Evolutionary conservation across 2,329 filamentous ascomycete species (phyloP).

Genomic region (Cadophora malorum): DNA sequence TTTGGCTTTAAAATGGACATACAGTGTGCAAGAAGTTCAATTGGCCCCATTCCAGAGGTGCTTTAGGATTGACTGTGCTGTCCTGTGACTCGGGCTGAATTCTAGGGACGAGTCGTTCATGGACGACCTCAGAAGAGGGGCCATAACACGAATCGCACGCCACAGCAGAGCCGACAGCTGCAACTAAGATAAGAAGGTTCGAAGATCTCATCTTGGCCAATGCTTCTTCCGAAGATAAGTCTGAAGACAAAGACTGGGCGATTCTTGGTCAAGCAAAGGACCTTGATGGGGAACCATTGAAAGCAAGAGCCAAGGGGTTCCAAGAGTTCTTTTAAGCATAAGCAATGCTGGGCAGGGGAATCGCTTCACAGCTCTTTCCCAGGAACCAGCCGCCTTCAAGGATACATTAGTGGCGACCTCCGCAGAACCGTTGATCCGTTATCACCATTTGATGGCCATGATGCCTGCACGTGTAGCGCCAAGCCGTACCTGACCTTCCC

Average conservation of each 20-base stretch:
- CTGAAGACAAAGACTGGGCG: background rate
- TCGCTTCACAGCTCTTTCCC: background rate
- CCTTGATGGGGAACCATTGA: slow-evolving; percentile 13
- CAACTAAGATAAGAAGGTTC: slow-evolving; percentile 29
- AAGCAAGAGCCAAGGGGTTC: slow-evolving; percentile 3
- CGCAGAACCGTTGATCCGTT: slow-evolving; percentile 21
- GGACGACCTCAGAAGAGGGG: slow-evolving; percentile 50
- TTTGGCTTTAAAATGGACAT: slow-evolving; percentile 4
- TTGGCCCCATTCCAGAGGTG: slow-evolving; percentile 40
- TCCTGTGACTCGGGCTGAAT: slow-evolving; percentile 55
- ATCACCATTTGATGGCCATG: slow-evolving; percentile 22
- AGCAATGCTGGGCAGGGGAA: background rate
- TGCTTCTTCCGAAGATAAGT: slow-evolving; percentile 3
- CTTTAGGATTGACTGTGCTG: slow-evolving; percentile 52
- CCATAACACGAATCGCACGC: slow-evolving; percentile 54
- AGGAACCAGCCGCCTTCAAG: slow-evolving; percentile 18
- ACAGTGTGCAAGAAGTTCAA: slow-evolving; percentile 43
- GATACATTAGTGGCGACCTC: slow-evolving; percentile 24
- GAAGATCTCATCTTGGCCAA: slow-evolving; percentile 32
- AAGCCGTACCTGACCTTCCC: slow-evolving; percentile 21
- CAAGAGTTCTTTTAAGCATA: slow-evolving; percentile 23
- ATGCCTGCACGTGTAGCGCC: slow-evolving; percentile 15
- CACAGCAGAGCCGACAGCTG: slow-evolving; percentile 37
- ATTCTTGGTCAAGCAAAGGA: slow-evolving; percentile 22
- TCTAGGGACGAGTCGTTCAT: slow-evolving; percentile 56